Conservation (phyloP, 306 rosid genomes). For the Quercus dentata region DNA sequence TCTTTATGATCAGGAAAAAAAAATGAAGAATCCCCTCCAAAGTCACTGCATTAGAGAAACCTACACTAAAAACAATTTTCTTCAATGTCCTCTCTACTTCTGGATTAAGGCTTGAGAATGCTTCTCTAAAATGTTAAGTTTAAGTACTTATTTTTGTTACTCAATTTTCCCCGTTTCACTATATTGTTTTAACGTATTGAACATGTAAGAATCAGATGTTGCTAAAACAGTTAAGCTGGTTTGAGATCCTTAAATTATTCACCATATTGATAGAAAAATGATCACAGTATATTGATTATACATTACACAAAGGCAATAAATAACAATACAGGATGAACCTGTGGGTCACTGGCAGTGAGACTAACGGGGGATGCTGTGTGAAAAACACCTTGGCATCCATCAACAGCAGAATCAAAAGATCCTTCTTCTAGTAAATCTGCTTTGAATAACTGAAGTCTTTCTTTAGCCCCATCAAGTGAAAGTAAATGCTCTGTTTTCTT, state of each 20-base stretch:
- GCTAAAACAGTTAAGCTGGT: not conserved
- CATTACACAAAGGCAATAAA: not conserved
- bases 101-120: no score
- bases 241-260: no score
- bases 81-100: no score
- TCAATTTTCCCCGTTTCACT: not conserved
- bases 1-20: no score
- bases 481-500: slow-evolving; percentile 29
- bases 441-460: slow-evolving; percentile 31
- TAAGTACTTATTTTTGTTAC: not conserved
- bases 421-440: slow-evolving; percentile 31
- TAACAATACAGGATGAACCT: not conserved
- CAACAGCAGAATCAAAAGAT: slow-evolving; percentile 22
- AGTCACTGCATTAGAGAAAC: no score
- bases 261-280: not conserved
- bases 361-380: slow-evolving; percentile 33
- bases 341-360: slow-evolving; percentile 14
- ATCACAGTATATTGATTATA: not conserved
- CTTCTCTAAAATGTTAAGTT: not conserved
- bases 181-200: not conserved
- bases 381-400: slow-evolving; percentile 34
- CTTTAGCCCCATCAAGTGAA: slow-evolving; percentile 32
- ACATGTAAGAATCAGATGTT: not conserved
- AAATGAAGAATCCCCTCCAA: no score
- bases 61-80: no score